Percentiles rank a stretch among this genome's conserved stretches.
These are phyloP conservation scores for Mycena albidolilacea DNA, from an alignment of 768 basidiomycete genomes.

Conservation along the genomic window DNA sequence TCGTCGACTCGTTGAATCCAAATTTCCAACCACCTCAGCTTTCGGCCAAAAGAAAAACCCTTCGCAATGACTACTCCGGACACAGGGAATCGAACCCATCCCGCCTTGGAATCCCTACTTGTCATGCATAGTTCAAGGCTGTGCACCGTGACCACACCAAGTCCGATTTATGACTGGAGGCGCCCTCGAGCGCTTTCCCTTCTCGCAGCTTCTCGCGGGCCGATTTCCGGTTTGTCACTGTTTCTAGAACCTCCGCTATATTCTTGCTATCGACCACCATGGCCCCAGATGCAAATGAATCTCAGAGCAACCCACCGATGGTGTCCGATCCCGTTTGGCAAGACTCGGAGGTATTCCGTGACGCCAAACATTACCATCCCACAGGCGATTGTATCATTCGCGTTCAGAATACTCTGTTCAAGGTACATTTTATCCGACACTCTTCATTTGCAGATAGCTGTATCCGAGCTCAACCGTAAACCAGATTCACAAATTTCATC, in stretches of 20 bases:
- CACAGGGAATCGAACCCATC: constrained; percentile 14
- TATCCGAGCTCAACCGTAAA: constrained; percentile 6
- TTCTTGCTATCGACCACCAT: constrained; percentile 11
- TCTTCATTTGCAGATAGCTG: constrained; percentile 4
- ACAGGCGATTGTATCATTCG: constrained; percentile 17
- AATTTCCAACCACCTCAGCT: too few relatives aligned
- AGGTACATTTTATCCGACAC: not conserved
- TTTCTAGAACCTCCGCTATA: constrained; percentile 7
- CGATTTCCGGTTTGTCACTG: not conserved
- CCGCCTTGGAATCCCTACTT: not conserved
- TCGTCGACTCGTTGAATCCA: too few relatives aligned
- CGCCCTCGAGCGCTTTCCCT: constrained; percentile 4
- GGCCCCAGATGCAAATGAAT: constrained; percentile 12
- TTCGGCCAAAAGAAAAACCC: not conserved
- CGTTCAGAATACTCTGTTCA: constrained; percentile 16
- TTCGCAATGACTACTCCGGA: not conserved
- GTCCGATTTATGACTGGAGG: not conserved
- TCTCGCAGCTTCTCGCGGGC: not conserved
- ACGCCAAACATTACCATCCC: constrained; percentile 6
- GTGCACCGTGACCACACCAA: not conserved
- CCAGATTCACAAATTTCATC: constrained; percentile 16
- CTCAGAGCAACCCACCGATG: not conserved
- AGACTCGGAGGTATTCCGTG: not conserved
- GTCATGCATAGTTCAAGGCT: not conserved
- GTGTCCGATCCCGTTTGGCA: not conserved